Base-by-base conservation (phyloP, 2,329 filamentous ascomycete species). In the Hypoxylon sp. region DNA sequence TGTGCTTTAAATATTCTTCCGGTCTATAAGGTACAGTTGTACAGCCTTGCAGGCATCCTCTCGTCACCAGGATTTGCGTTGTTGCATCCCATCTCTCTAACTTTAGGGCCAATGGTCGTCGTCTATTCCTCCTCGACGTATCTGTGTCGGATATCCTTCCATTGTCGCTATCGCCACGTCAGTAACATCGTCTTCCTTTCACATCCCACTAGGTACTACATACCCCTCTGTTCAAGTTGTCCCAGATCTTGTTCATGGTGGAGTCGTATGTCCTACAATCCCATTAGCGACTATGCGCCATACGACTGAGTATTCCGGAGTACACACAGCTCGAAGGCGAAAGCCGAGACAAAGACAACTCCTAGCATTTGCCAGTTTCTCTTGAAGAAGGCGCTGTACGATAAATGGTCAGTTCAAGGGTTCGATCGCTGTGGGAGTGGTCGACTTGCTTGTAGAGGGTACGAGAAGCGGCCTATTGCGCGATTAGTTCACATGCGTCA, bases 111-210 rank as follows among this genome's bases (percentile, higher is more conserved):
- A 32, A 54, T 41, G n/a, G 30, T 50, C 14, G 48, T 29, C 30
- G 37, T 59, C 67, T 74, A 73, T 71, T 84, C 87, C 65, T 85
- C 85, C 82, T 92, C 83, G 76, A 97, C 81, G 82, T 97, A 99
- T 82, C 87, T 90, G 81, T 90, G 84, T 84, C 96, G 95, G 85
- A 99, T 97, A 81, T 99, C 96, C 88, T 97, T 97, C 96, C 96
- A 98, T 96, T 97, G 95, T 78, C 95, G 93, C 95, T 98, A 78
- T 74, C 50, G 29, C 47, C 19, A 51, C 51, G 73, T 81, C 70
- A 82, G 79, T 73, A 16, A 46, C n/a, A 2, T 45, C 32, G 39
- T 39, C 14, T 29, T 54, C 43, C 8, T 21, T 12, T 11, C 2
- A 25, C 4, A 30, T 45, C 55, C 50, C 5, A 25, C 5, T 9